phyloP scores from a whole-genome alignment of 208 protist genomes.

The Acanthamoeba lugdunensis region DNA sequence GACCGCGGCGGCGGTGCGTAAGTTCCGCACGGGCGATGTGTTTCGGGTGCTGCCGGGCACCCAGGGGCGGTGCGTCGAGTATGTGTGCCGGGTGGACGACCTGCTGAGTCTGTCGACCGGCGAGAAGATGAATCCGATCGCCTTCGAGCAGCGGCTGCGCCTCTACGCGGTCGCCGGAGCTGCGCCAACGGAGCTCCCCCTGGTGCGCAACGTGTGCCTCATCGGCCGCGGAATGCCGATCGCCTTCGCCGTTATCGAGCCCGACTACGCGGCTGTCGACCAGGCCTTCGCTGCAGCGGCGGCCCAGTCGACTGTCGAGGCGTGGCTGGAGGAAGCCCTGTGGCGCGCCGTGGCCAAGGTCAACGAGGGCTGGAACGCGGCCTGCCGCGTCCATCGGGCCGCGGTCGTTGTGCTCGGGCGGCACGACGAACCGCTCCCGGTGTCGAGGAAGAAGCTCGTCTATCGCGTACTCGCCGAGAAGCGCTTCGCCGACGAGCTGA shows the following conservation, averaged over 20 bases:
- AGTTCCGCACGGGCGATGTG: slow-evolving; percentile 70
- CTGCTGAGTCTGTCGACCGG: slow-evolving; percentile 70
- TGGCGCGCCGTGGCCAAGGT: slow-evolving; percentile 21
- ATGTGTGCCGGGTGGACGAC: slow-evolving; percentile 64
- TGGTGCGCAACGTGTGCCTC: slow-evolving; percentile 1
- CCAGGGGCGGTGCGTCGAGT: slow-evolving; percentile 36
- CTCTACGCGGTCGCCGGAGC: not conserved
- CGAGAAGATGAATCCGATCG: slow-evolving; percentile 68
- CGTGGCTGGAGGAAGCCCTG: not conserved
- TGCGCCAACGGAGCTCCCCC: not conserved
- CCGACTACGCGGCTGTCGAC: slow-evolving; percentile 22
- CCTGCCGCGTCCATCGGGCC: slow-evolving; percentile 11
- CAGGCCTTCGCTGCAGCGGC: not conserved
- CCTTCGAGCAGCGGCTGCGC: slow-evolving; percentile 59
- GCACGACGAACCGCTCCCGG: slow-evolving; percentile 6
- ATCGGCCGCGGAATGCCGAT: slow-evolving; percentile 47
- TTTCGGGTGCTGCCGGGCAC: slow-evolving; percentile 22
- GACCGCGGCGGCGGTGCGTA: not conserved
- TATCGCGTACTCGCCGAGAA: slow-evolving; percentile 58
- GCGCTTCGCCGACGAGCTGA: slow-evolving; percentile 39
- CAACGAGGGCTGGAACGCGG: slow-evolving; percentile 22
- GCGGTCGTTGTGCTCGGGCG: slow-evolving; percentile 29
- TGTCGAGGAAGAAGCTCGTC: slow-evolving; percentile 43
- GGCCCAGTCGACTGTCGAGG: not conserved
- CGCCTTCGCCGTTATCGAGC: slow-evolving; percentile 55